Percentiles rank a stretch among this genome's conserved stretches.
Conservation (phyloP, 2,329 filamentous ascomycete species). For the Phyllosticta ampelicida region DNA sequence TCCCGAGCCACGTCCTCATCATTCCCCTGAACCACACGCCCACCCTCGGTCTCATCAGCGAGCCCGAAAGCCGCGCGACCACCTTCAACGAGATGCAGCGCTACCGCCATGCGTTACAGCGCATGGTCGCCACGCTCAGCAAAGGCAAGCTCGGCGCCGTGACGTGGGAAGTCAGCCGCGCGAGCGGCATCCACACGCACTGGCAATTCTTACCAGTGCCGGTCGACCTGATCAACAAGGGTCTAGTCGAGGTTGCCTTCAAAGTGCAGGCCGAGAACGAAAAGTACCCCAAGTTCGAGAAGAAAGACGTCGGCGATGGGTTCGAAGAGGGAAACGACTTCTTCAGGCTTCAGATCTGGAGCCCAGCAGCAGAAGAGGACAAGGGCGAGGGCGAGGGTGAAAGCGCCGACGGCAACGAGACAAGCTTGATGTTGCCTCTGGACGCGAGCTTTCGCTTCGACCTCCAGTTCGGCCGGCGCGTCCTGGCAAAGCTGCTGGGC, state of each 20-base stretch:
- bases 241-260: slow-evolving; percentile 80
- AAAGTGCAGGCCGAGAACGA: slow-evolving; percentile 75
- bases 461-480: slow-evolving; percentile 77
- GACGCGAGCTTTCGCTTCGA: slow-evolving; percentile 68
- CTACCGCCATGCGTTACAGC: slow-evolving; percentile 67
- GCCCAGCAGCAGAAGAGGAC: slow-evolving; percentile 21
- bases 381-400: slow-evolving; percentile 17
- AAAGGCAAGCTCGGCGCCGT: slow-evolving; percentile 61
- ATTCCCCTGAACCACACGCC: slow-evolving; percentile 77
- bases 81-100: slow-evolving; percentile 73
- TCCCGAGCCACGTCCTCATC: slow-evolving; percentile 81
- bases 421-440: slow-evolving; percentile 64
- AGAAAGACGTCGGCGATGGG: slow-evolving; percentile 31
- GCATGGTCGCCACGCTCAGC: slow-evolving; percentile 69
- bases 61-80: slow-evolving; percentile 42
- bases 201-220: slow-evolving; percentile 87
- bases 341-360: slow-evolving; percentile 76
- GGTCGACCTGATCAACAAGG: slow-evolving; percentile 53
- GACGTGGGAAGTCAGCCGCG: slow-evolving; percentile 84
- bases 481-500: slow-evolving; percentile 76
- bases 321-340: slow-evolving; percentile 46
- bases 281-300: slow-evolving; percentile 44
- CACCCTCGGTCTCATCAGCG: slow-evolving; percentile 57
- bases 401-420: slow-evolving; percentile 48
- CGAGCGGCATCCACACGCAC: slow-evolving; percentile 73